Percentiles rank a stretch among this genome's conserved stretches.
Conservation (phyloP, 805 yeast species). For the Kodamaea fukazawae region DNA sequence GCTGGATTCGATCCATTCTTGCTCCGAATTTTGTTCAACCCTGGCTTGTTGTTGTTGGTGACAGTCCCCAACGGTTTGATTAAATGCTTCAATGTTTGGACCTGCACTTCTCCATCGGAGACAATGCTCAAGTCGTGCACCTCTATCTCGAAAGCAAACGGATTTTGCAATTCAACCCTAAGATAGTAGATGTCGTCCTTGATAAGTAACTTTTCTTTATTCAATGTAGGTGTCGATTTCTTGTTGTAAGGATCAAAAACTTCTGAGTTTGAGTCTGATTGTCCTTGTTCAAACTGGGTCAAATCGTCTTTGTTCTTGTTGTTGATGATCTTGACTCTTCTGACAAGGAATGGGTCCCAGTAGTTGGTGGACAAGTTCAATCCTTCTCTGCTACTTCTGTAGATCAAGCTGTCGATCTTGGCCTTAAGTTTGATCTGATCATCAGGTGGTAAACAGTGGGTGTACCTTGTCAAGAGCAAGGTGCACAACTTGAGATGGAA, state of each 20-base stretch:
- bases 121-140: conserved; percentile 48
- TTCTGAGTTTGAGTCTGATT: conserved; percentile 12
- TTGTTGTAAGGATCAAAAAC: conserved; percentile 53
- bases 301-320: conserved; percentile 33
- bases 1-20: neutral
- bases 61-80: conserved; percentile 6
- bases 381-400: conserved; percentile 21
- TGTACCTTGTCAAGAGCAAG: conserved; percentile 53
- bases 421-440: conserved; percentile 54
- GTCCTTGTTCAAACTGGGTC: conserved; percentile 35
- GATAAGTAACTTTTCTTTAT: conserved; percentile 45
- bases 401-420: conserved; percentile 23
- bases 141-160: conserved; percentile 71
- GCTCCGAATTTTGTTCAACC: conserved; percentile 5
- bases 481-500: conserved; percentile 45
- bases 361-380: conserved; percentile 40
- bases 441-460: conserved; percentile 49
- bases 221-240: conserved; percentile 28
- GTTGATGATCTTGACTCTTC: conserved; percentile 43
- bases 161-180: conserved; percentile 64
- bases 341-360: conserved; percentile 72
- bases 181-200: conserved; percentile 57
- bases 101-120: conserved; percentile 24
- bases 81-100: conserved; percentile 25
- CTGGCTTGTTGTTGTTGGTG: conserved; percentile 1